phyloP scores from a whole-genome alignment of 2,329 filamentous ascomycete genomes.

The Sphaerostilbella broomeana region DNA sequence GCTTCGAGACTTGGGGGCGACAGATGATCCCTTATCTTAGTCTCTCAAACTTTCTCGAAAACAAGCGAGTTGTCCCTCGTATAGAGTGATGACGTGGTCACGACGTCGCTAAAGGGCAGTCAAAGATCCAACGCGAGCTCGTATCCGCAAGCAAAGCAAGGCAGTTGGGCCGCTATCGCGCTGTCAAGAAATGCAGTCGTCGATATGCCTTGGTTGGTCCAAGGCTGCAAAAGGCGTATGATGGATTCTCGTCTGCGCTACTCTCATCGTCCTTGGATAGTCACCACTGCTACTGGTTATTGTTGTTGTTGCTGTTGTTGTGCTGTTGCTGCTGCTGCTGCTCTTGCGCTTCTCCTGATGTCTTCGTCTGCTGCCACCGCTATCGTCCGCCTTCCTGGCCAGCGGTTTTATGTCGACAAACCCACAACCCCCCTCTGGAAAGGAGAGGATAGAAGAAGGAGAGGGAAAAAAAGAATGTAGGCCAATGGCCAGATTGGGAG shows the following conservation, averaged over 20 bases:
- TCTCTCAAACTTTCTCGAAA: background rate
- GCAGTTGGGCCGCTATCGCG: background rate
- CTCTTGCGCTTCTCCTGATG: background rate
- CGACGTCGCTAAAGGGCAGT: too few relatives aligned
- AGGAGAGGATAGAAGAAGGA: too few relatives aligned
- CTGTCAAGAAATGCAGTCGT: slow-evolving; percentile 10
- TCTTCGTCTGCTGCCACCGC: background rate
- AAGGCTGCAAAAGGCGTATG: slow-evolving; percentile 6
- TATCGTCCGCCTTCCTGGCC: too few relatives aligned
- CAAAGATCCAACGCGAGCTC: background rate
- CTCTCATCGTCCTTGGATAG: slow-evolving; percentile 9
- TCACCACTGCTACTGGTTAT: too few relatives aligned
- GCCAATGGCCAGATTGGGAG: too few relatives aligned
- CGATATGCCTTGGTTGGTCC: slow-evolving; percentile 10
- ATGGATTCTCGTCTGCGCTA: background rate
- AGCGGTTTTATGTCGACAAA: too few relatives aligned
- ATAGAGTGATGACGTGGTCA: too few relatives aligned
- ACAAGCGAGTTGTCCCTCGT: too few relatives aligned
- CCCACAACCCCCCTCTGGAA: too few relatives aligned
- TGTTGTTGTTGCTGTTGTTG: background rate
- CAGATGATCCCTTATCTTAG: background rate
- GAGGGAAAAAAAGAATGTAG: too few relatives aligned
- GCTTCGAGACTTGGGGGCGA: background rate
- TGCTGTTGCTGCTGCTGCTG: background rate
- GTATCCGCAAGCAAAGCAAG: background rate